Evolutionary conservation across 2,329 filamentous ascomycete genomes (phyloP), one percentile per base, ranked within the genome.

Genomic region (Botryotinia calthae): DNA sequence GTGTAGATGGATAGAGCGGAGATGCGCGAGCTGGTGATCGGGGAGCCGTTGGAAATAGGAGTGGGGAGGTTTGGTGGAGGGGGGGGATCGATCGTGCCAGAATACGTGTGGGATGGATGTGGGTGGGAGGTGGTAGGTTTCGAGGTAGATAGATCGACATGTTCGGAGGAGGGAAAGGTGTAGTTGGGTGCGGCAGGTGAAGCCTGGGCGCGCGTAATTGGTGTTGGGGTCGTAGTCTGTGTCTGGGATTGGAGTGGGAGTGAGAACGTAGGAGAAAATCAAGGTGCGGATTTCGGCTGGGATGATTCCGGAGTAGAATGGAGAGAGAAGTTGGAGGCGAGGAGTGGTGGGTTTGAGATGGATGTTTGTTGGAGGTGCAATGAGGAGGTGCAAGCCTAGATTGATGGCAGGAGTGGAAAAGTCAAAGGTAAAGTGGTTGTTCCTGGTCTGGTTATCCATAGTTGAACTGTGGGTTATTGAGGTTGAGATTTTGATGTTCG

Each of bases 111-210:
- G 71, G 62, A 76, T 77, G 18, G 28, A 74, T 1, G 46, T n/a
- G 1, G 69, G 46, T 3, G 76, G 76, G 16, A 79, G 73, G 28
- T 77, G 74, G 63, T 75, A 77, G 7, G 77, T 76, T 73, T 79
- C 76, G 4, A 75, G 72, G 42, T 79, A 79, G 59, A 74, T 67
- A 1, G 69, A 67, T 14, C 76, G 76, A 40, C 77, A 78, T 37
- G 76, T 76, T 42, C 68, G 73, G 20, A 79, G 75, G 25, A 79
- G 73, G 9, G 73, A 51, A n/a, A 70, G 75, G 51, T 46, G 34
- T 10, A 79, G 66, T 22, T 34, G 62, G 3, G 72, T 72, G 22
- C 69, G 69, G 20, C 68, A 61, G 0, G 73, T 76, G 56, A 74
- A 77, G 20, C 74, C 74, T 16, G 77, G 77, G 4, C 76, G 72